Evolutionary conservation across 257 asterid genomes (phyloP), one percentile per base, ranked within the genome.

Genomic region (Rubia yunnanensis): DNA sequence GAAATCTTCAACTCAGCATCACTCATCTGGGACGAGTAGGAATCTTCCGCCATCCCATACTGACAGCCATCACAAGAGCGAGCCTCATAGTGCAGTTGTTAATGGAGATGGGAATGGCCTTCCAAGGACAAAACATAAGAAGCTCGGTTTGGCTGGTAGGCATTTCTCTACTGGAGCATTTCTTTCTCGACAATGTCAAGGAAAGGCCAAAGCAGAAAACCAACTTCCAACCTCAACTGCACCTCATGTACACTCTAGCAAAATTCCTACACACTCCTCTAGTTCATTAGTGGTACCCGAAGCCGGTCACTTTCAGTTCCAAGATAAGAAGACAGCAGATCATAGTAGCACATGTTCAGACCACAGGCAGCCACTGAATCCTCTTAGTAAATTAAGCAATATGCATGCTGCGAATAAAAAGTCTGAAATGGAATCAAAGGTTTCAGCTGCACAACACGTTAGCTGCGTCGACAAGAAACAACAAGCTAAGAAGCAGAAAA

Each of bases 171-270:
- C 60, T 22, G 68, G 76, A 46, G 55, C 69, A 68, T 46, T 60
- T 24, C 55, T 64, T 35, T 36, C 69, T 24, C 62, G 77, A 69
- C 78, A 69, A 36, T 18, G 64, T 59, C 73, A 27, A 32, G 60
- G 54, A 64, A 63, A 52, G 49, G 75, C 74, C 65, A 75, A 78
- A 50, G 80, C 81, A 63, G 95, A 84, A 79, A 83, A 88, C 54
- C 39, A 62, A 60, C 60, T 69, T 52, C 82, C 83, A 60, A 53
- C n/a, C 26, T 72, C 41, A 31, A 11, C 70, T 28, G 34, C 65
- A 56, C 52, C 28, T 11, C 59, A 63, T 67, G 66, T 60, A 44
- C 64, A 71, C 74, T 65, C 53, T 53, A 65, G 70, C 32, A 56
- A 61, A 65, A 62, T 46, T 54, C 46, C 73, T 64, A 44, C 56